Evolutionary conservation across 2,329 filamentous ascomycete genomes (phyloP).

Genomic region (Botrytis elliptica): DNA sequence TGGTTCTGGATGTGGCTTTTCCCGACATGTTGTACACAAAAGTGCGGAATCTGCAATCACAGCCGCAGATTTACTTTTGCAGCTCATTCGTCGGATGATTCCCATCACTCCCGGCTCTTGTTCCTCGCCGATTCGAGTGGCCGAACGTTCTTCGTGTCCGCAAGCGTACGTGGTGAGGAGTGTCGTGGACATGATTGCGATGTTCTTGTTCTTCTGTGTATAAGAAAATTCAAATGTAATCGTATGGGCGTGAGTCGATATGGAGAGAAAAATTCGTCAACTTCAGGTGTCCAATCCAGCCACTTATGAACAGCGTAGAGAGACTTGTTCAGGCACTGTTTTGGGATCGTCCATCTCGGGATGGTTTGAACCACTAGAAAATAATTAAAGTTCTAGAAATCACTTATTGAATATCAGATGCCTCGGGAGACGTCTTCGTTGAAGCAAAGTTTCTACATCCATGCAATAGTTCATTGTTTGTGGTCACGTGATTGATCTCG

Average conservation of each 20-base stretch:
- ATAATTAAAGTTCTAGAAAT: background rate
- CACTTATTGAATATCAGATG: background rate
- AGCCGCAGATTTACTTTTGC: background rate
- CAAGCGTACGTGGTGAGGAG: background rate
- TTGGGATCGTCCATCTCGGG: fast-evolving
- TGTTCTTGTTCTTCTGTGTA: background rate
- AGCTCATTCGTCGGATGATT: background rate
- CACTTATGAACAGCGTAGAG: background rate
- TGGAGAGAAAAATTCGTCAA: background rate
- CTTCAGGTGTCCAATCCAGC: background rate
- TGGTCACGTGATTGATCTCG: background rate
- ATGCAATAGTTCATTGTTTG: background rate
- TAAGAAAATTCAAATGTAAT: background rate
- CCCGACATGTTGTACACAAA: background rate
- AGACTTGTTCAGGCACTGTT: background rate
- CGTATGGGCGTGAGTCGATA: background rate
- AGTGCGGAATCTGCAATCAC: background rate
- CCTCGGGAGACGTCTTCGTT: too few species aligned
- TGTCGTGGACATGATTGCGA: background rate
- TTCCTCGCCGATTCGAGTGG: background rate
- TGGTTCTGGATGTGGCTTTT: background rate
- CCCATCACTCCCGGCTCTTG: background rate
- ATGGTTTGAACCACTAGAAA: too few species aligned
- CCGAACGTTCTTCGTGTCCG: background rate
- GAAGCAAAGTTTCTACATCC: background rate